Conservation (phyloP, 2,329 filamentous ascomycete genomes). For the Talaromyces sp. region DNA sequence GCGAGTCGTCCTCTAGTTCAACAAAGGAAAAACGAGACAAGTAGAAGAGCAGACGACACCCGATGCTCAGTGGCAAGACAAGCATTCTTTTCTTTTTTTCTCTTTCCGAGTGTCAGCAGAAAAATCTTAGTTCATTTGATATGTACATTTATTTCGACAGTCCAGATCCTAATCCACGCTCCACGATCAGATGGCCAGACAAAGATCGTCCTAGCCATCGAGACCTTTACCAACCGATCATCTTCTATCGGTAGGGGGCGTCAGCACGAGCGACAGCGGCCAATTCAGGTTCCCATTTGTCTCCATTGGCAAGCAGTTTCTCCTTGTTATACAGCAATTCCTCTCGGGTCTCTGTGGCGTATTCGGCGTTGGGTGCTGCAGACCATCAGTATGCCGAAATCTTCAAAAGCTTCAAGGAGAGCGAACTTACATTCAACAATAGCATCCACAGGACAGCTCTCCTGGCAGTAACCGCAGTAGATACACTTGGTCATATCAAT, state of each 20-base stretch:
- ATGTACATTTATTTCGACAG: conserved; percentile 7
- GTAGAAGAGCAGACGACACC: conserved; percentile 2
- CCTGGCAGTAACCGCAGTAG: conserved; percentile 98
- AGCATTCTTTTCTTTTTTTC: not conserved
- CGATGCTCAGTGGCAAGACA: not conserved
- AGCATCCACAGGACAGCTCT: conserved; percentile 96
- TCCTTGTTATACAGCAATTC: conserved; percentile 98
- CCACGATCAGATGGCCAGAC: not conserved
- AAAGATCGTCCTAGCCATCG: not conserved
- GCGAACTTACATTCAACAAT: conserved; percentile 65
- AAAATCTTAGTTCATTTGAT: conserved; percentile 7
- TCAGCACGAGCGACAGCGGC: conserved; percentile 89
- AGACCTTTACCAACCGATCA: not conserved
- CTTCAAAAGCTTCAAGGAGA: not conserved
- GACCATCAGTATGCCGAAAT: not conserved
- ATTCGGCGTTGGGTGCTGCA: conserved; percentile 66
- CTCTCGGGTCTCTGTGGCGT: conserved; percentile 76
- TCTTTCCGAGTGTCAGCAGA: not conserved
- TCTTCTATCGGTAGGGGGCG: conserved; percentile 73
- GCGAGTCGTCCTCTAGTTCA: conserved; percentile 10
- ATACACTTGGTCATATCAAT: conserved; percentile 99
- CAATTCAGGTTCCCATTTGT: conserved; percentile 97
- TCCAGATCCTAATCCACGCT: not conserved
- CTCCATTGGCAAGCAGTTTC: conserved; percentile 82
- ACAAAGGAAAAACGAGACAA: conserved; percentile 11